Percentiles rank a stretch among this genome's conserved stretches.
phyloP scores from a whole-genome alignment of 164 flowering plant species.

The Chimonanthus salicifolius region DNA sequence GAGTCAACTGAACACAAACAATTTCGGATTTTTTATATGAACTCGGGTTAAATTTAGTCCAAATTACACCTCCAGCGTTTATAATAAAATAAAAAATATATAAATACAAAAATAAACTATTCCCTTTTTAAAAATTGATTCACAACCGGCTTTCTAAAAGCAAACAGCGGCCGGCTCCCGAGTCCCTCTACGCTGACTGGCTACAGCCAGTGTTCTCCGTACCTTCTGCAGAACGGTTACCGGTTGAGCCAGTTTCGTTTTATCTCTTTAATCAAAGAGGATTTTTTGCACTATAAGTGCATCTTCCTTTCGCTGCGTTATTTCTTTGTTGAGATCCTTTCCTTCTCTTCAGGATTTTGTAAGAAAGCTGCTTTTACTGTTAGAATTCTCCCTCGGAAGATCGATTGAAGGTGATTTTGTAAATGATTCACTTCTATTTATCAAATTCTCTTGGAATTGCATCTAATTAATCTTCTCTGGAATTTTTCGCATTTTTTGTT shows the following conservation, averaged over 20 bases:
- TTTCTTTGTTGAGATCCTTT: not conserved
- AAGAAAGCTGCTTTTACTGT: not conserved
- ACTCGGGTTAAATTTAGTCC: too few relatives aligned
- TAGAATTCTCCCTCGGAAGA: not conserved
- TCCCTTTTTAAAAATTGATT: too few relatives aligned
- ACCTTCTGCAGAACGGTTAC: not conserved
- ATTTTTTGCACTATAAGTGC: not conserved
- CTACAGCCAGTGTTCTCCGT: not conserved
- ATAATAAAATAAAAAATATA: too few relatives aligned
- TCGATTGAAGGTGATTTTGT: not conserved
- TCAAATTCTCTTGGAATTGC: not conserved
- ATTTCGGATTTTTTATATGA: too few relatives aligned
- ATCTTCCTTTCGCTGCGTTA: not conserved
- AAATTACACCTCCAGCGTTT: too few relatives aligned
- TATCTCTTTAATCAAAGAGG: not conserved
- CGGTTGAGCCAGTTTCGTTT: not conserved
- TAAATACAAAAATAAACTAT: too few relatives aligned
- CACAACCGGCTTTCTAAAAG: too few relatives aligned
- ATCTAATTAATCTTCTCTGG: not conserved
- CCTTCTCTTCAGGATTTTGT: not conserved
- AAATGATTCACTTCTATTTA: not conserved
- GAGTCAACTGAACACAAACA: too few relatives aligned
- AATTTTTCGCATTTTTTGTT: not conserved
- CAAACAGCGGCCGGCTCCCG: too few relatives aligned
- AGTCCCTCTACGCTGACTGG: not conserved